Percentiles rank a stretch among this genome's conserved stretches.
Evolutionary conservation across 2,329 filamentous ascomycete genomes (phyloP).

Genomic region (Phoma sp.): DNA sequence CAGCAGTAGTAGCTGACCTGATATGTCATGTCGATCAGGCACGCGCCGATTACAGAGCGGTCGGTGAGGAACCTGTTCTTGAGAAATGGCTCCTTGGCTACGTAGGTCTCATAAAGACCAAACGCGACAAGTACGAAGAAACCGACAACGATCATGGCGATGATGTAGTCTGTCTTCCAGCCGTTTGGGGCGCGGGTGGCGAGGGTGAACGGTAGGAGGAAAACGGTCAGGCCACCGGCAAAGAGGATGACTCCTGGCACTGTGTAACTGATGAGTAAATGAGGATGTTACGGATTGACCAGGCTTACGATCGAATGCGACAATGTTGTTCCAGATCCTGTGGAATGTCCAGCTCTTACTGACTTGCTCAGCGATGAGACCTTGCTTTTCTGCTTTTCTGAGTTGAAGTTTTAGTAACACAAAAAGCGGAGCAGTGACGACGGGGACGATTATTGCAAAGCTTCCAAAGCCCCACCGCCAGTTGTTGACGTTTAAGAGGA

Average conservation of each 20-base stretch:
- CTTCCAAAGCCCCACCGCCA: conserved; percentile 72
- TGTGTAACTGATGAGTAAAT: neutral
- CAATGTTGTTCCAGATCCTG: conserved; percentile 47
- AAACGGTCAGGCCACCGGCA: conserved; percentile 52
- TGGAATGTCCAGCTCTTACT: conserved; percentile 53
- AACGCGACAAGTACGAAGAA: conserved; percentile 56
- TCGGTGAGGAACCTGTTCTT: conserved; percentile 66
- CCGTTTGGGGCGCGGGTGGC: conserved; percentile 56
- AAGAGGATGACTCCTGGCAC: conserved; percentile 56
- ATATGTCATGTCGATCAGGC: conserved; percentile 63
- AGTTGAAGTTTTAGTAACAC: conserved; percentile 46
- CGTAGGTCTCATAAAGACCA: conserved; percentile 59
- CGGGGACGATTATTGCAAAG: conserved; percentile 68
- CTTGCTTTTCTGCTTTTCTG: conserved; percentile 60
- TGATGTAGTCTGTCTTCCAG: conserved; percentile 59
- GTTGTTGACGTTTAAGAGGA: conserved; percentile 58
- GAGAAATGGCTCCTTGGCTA: conserved; percentile 56
- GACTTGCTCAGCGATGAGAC: conserved; percentile 56
- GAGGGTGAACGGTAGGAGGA: conserved; percentile 59
- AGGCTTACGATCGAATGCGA: conserved; percentile 19
- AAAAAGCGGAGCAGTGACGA: conserved; percentile 51
- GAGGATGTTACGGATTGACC: neutral
- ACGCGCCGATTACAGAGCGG: conserved; percentile 64
- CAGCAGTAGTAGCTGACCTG: conserved; percentile 65
- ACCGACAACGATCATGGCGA: conserved; percentile 59